Evolutionary conservation across 495 filamentous ascomycete genomes (phyloP).

Genomic region (Rhypophila decipiens): DNA sequence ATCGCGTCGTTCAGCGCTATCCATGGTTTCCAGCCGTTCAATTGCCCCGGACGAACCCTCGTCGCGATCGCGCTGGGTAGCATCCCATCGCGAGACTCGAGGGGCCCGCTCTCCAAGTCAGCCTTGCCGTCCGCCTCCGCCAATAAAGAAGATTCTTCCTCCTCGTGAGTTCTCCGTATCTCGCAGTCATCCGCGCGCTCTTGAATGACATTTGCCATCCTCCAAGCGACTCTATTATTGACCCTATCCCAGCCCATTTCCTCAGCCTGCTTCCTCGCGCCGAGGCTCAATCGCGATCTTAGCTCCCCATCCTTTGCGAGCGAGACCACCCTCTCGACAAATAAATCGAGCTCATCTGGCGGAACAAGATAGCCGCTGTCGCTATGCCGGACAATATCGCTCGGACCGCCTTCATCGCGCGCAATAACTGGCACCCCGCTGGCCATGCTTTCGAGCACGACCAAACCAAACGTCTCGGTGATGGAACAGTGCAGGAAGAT

Average conservation of each 20-base stretch:
- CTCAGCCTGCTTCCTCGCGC: conserved; percentile 45
- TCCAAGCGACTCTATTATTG: conserved; percentile 53
- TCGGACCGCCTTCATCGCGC: conserved; percentile 57
- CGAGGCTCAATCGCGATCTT: conserved; percentile 30
- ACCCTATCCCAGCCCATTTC: conserved; percentile 60
- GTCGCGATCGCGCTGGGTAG: too few species aligned
- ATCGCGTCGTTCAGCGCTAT: conserved; percentile 12
- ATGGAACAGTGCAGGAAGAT: conserved; percentile 60
- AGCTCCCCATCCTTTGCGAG: conserved; percentile 32
- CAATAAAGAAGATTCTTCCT: too few species aligned
- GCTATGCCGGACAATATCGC: conserved; percentile 51
- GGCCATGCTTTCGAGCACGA: conserved; percentile 61
- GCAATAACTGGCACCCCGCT: conserved; percentile 59
- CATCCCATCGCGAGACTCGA: neutral
- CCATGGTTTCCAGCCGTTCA: conserved; percentile 13
- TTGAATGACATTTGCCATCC: conserved; percentile 47
- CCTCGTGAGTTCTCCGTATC: too few species aligned
- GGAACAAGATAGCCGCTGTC: conserved; percentile 51
- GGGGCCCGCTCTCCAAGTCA: neutral
- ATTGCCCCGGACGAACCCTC: too few species aligned
- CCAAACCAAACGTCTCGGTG: conserved; percentile 61
- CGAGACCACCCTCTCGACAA: conserved; percentile 39
- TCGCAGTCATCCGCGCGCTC: too few species aligned
- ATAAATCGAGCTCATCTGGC: conserved; percentile 46
- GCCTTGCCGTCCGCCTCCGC: conserved; percentile 8